Evolutionary conservation across 441 rosid species (phyloP).

Genomic region (Adansonia madagascariensis): DNA sequence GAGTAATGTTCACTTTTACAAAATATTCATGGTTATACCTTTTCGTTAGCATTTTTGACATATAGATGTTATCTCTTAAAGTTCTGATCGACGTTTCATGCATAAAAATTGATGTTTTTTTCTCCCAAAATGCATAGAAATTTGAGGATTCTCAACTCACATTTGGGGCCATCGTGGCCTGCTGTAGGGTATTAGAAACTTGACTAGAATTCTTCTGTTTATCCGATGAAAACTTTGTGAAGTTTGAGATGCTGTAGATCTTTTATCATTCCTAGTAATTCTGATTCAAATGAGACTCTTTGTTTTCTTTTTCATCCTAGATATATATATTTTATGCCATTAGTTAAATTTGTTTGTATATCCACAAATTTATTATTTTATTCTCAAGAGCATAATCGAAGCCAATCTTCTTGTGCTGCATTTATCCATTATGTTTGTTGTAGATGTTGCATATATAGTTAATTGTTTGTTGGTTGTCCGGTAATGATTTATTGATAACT

Average conservation of each 20-base stretch:
- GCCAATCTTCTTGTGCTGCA: background rate
- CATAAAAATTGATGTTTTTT: background rate
- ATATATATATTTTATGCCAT: background rate
- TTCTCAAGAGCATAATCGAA: background rate
- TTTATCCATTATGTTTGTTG: background rate
- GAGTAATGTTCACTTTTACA: background rate
- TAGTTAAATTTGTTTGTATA: slow-evolving; percentile 14
- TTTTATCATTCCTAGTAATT: background rate
- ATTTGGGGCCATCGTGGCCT: background rate
- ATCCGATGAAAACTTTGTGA: slow-evolving; percentile 8
- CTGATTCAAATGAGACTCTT: background rate
- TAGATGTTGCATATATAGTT: background rate
- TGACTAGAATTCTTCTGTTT: background rate
- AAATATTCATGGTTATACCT: background rate
- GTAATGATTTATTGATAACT: background rate
- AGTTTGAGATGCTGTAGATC: slow-evolving; percentile 15
- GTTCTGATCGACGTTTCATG: background rate
- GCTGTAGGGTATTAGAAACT: slow-evolving; percentile 7
- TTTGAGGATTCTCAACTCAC: background rate
- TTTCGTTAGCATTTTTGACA: background rate
- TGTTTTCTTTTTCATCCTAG: background rate
- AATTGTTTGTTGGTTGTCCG: background rate
- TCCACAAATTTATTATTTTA: background rate
- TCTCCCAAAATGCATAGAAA: background rate
- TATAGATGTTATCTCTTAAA: background rate